phyloP scores from a whole-genome alignment of 495 filamentous ascomycete genomes.

The Cetradonia linearis region DNA sequence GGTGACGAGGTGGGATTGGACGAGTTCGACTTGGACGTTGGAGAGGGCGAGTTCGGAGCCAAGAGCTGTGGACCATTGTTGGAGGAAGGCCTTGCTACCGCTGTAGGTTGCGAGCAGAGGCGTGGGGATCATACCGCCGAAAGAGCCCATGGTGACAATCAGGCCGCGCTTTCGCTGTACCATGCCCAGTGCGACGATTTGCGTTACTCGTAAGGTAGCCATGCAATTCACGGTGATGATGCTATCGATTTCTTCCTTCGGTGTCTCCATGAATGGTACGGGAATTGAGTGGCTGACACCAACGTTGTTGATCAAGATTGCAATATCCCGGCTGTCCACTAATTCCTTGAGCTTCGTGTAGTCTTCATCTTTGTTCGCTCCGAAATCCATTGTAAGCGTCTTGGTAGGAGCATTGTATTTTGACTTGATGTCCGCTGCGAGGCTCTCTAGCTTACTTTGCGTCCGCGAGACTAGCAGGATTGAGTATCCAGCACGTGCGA shows the following conservation, averaged over 20 bases:
- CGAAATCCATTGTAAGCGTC: slow-evolving; percentile 83
- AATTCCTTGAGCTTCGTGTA: slow-evolving; percentile 60
- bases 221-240: slow-evolving; percentile 93
- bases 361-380: slow-evolving; percentile 61
- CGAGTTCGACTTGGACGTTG: slow-evolving; percentile 74
- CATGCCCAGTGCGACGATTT: slow-evolving; percentile 78
- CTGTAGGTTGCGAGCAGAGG: slow-evolving; percentile 94
- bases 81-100: slow-evolving; percentile 95
- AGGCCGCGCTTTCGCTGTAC: slow-evolving; percentile 69
- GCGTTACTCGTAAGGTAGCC: slow-evolving; percentile 77
- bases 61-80: slow-evolving; percentile 87
- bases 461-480: slow-evolving; percentile 89
- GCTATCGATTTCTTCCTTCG: slow-evolving; percentile 64
- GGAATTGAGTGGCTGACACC: slow-evolving; percentile 89
- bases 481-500: slow-evolving; percentile 88
- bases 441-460: slow-evolving; percentile 68
- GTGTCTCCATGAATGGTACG: slow-evolving; percentile 73
- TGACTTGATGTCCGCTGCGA: slow-evolving; percentile 63
- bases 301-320: slow-evolving; percentile 93
- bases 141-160: slow-evolving; percentile 94
- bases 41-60: slow-evolving; percentile 69
- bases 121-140: slow-evolving; percentile 81
- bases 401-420: slow-evolving; percentile 55
- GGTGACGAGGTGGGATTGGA: slow-evolving; percentile 84
- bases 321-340: slow-evolving; percentile 64